A percentile compares a stretch with the other conserved stretches of the same genome.
Evolutionary conservation across 2,329 filamentous ascomycete species (phyloP).

Genomic region (Massarina eburnea): DNA sequence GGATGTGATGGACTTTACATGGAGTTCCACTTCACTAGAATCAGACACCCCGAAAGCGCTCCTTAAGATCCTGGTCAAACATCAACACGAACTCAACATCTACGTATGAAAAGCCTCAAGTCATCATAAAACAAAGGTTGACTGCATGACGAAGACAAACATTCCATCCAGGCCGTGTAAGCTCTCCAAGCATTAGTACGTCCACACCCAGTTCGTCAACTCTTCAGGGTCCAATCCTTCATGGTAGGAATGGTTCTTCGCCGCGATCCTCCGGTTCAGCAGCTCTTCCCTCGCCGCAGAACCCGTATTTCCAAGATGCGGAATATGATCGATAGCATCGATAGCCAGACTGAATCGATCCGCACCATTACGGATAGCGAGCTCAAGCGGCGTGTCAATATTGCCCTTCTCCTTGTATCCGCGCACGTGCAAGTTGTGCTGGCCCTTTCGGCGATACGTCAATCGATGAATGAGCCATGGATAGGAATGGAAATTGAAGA

Average conservation of each 20-base stretch:
- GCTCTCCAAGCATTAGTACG: constrained; percentile 40
- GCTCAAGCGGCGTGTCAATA: constrained; percentile 77
- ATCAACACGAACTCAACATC: too few relatives aligned
- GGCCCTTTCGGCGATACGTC: constrained; percentile 73
- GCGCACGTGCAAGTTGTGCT: constrained; percentile 69
- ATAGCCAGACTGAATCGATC: constrained; percentile 78
- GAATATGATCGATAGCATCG: constrained; percentile 71
- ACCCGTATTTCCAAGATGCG: constrained; percentile 64
- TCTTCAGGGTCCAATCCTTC: constrained; percentile 71
- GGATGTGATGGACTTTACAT: too few relatives aligned
- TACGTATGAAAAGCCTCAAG: too few relatives aligned
- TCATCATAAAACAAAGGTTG: too few relatives aligned
- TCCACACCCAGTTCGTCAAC: constrained; percentile 69
- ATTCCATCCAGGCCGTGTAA: too few relatives aligned
- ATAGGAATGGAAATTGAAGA: constrained; percentile 86
- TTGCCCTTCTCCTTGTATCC: constrained; percentile 84
- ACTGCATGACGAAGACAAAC: too few relatives aligned
- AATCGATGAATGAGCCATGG: constrained; percentile 78
- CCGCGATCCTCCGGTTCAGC: constrained; percentile 64
- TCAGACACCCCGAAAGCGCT: too few relatives aligned
- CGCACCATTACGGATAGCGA: constrained; percentile 76
- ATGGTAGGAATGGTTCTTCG: constrained; percentile 63
- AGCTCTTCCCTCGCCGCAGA: constrained; percentile 64
- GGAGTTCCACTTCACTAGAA: too few relatives aligned
- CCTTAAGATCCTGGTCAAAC: too few relatives aligned